Percentiles rank a stretch among this genome's conserved stretches.
These are phyloP conservation scores for Colletotrichum camelliae DNA, from an alignment of 2,329 filamentous ascomycete genomes.

Conservation along the genomic window DNA sequence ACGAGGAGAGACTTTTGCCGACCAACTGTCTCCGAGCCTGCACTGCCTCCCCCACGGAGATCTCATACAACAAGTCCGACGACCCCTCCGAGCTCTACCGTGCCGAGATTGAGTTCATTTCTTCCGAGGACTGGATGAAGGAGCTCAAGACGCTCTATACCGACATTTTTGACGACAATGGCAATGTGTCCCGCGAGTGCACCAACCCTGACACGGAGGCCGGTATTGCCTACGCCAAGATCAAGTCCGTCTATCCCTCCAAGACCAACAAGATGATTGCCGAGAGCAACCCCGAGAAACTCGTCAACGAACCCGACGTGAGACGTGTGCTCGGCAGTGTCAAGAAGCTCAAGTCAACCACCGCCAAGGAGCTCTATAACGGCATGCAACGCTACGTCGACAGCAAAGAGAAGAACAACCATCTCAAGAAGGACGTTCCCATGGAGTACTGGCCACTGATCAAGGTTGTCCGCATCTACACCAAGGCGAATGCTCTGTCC, in stretches of 20 bases:
- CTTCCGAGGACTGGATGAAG: constrained; percentile 54
- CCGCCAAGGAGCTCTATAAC: constrained; percentile 26
- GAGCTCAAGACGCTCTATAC: constrained; percentile 55
- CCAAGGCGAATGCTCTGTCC: constrained; percentile 36
- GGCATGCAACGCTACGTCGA: constrained; percentile 32
- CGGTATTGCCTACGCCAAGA: constrained; percentile 45
- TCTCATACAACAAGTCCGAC: constrained; percentile 59
- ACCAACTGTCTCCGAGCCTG: constrained; percentile 63
- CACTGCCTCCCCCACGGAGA: constrained; percentile 66
- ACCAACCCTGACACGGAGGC: constrained; percentile 48
- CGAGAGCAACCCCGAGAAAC: constrained; percentile 18
- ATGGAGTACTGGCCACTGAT: constrained; percentile 55
- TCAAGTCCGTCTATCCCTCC: constrained; percentile 50
- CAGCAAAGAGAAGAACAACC: constrained; percentile 30
- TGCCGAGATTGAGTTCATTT: constrained; percentile 65
- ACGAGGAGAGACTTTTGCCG: constrained; percentile 58
- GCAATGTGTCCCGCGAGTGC: constrained; percentile 40
- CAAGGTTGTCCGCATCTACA: constrained; percentile 51
- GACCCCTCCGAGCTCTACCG: constrained; percentile 45
- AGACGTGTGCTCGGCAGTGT: constrained; percentile 28
- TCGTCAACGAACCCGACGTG: constrained; percentile 27
- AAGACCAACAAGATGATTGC: constrained; percentile 31
- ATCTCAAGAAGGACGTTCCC: neutral
- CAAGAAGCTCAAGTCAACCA: constrained; percentile 25
- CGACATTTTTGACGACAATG: constrained; percentile 51